Evolutionary conservation across 345 rosid species (phyloP).

Genomic region (Eutrema yunnanense): DNA sequence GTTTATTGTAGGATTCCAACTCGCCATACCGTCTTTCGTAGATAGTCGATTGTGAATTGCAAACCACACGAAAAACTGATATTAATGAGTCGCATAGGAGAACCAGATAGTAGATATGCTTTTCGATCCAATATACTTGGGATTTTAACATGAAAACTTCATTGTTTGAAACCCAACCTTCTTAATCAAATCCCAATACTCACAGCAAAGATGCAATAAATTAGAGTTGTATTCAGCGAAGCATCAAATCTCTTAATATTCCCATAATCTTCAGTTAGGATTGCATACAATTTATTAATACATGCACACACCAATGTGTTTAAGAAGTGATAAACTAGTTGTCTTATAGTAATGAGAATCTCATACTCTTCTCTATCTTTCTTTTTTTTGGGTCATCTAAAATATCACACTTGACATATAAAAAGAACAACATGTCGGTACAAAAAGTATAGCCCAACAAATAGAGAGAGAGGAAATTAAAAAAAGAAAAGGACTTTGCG

Average conservation of each 20-base stretch:
- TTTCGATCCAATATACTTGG: too few relatives aligned
- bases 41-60: too few relatives aligned
- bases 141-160: too few relatives aligned
- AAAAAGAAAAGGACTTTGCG: background rate
- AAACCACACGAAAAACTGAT: too few relatives aligned
- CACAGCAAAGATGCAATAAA: background rate
- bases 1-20: too few relatives aligned
- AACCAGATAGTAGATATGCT: too few relatives aligned
- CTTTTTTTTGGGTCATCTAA: background rate
- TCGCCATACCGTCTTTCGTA: too few relatives aligned
- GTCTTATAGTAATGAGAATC: background rate
- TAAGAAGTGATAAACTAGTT: background rate
- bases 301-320: background rate
- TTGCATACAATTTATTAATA: background rate
- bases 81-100: too few relatives aligned
- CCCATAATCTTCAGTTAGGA: background rate
- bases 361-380: conserved; percentile 7
- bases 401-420: background rate
- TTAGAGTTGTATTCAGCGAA: background rate
- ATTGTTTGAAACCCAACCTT: too few relatives aligned
- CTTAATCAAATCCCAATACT: too few relatives aligned
- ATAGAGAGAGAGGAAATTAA: background rate
- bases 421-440: conserved; percentile 11
- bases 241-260: conserved; percentile 5
- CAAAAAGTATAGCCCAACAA: conserved; percentile 20